A percentile compares a stretch with the other conserved stretches of the same genome.
Evolutionary conservation across 441 rosid species (phyloP).

Genomic region (Adansonia rubrostipa): DNA sequence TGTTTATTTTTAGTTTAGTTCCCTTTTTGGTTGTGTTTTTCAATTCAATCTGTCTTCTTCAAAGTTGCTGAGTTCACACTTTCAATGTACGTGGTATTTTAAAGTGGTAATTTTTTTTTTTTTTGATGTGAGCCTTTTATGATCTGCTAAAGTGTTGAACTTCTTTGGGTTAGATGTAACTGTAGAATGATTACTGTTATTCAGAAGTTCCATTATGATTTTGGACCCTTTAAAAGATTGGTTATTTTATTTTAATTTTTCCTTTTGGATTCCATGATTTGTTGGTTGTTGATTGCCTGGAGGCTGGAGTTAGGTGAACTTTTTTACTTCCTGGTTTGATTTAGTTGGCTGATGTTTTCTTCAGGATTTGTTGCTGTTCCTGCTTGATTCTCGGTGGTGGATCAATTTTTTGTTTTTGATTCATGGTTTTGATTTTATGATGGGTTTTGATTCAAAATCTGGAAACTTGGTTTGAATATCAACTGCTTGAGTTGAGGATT

Average conservation of each 20-base stretch:
- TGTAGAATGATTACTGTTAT: not conserved
- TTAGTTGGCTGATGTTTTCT: not conserved
- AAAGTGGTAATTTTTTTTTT: slow-evolving; percentile 29
- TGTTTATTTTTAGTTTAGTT: slow-evolving; percentile 7
- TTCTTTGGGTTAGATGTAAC: not conserved
- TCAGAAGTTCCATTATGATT: not conserved
- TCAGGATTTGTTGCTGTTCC: not conserved
- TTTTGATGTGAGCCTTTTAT: slow-evolving; percentile 4
- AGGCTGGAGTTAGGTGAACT: not conserved
- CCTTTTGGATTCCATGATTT: slow-evolving; percentile 11
- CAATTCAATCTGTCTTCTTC: slow-evolving; percentile 19
- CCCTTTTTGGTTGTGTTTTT: slow-evolving; percentile 16
- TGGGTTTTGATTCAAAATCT: slow-evolving; percentile 13
- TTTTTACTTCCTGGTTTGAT: not conserved
- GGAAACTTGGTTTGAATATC: not conserved
- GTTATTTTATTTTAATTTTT: not conserved
- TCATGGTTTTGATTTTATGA: slow-evolving; percentile 4
- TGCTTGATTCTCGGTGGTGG: slow-evolving; percentile 5
- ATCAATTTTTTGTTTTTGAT: not conserved
- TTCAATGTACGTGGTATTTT: not conserved
- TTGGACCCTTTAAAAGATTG: slow-evolving; percentile 1
- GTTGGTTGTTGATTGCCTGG: not conserved
- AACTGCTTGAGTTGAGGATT: not conserved
- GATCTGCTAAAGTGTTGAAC: slow-evolving; percentile 18
- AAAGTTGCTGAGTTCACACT: slow-evolving; percentile 3